phyloP scores from a whole-genome alignment of 1,284 basidiomycete species.

The Violaceomyces palustris region DNA sequence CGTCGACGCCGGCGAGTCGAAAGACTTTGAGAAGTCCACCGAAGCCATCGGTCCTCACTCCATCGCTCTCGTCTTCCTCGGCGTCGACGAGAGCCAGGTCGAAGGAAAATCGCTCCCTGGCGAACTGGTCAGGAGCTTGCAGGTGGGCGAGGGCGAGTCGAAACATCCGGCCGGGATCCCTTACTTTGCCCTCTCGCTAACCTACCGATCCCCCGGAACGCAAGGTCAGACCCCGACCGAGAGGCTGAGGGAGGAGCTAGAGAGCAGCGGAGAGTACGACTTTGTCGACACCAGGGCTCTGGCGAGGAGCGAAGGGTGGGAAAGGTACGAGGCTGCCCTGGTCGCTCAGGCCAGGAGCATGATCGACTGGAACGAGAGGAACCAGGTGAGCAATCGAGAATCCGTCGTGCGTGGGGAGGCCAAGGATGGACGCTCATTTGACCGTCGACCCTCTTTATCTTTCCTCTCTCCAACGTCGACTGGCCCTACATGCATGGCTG shows the following conservation, averaged over 20 bases:
- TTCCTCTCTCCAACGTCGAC: too few species aligned
- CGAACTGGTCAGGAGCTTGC: too few species aligned
- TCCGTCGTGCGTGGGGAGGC: too few species aligned
- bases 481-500: too few species aligned
- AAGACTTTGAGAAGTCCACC: slow-evolving; percentile 25
- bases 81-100: slow-evolving; percentile 30
- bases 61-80: slow-evolving; percentile 43
- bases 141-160: too few species aligned
- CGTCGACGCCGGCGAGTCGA: slow-evolving; percentile 3
- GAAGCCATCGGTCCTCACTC: slow-evolving; percentile 28
- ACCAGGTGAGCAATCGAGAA: too few species aligned
- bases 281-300: slow-evolving; percentile 44
- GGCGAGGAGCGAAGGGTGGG: slow-evolving; percentile 25
- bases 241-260: slow-evolving; percentile 13
- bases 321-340: slow-evolving; percentile 30
- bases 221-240: slow-evolving; percentile 7
- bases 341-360: slow-evolving; percentile 41
- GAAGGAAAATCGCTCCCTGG: slow-evolving; percentile 16
- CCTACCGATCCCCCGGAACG: slow-evolving; percentile 16
- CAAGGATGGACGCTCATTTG: too few species aligned
- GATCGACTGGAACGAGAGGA: slow-evolving; percentile 49
- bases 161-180: slow-evolving; percentile 32
- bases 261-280: slow-evolving; percentile 21
- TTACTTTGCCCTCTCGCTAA: slow-evolving; percentile 48
- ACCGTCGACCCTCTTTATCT: too few species aligned